Conservation (phyloP, 2,329 filamentous ascomycete species). For the Nothomitra cinnamomea region DNA sequence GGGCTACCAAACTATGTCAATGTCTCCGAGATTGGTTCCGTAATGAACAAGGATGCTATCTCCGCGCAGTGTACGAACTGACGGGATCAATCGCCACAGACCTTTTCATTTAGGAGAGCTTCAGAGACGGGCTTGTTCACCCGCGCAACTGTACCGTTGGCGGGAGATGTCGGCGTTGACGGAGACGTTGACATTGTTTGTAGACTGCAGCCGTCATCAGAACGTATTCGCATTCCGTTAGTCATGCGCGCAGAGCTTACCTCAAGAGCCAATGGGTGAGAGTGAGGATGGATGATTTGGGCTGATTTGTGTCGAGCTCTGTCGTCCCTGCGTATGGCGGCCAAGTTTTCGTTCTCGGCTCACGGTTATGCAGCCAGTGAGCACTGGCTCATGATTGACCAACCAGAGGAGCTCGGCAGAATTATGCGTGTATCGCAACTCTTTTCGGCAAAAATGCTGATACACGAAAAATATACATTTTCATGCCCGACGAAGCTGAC, state of each 20-base stretch:
- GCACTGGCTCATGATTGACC: no score
- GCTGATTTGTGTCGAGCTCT: neutral
- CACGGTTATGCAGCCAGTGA: neutral
- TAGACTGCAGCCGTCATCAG: constrained; percentile 13
- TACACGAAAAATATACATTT: no score
- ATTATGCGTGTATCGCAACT: no score
- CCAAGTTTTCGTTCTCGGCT: neutral
- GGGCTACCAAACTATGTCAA: neutral
- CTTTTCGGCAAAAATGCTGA: no score
- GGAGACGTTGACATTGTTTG: constrained; percentile 37
- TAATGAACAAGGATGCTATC: neutral
- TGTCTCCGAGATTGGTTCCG: neutral
- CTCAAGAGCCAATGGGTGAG: no score
- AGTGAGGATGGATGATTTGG: no score
- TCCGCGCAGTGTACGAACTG: neutral
- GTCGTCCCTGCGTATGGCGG: neutral
- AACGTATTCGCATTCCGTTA: constrained; percentile 10
- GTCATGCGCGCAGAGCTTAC: no score
- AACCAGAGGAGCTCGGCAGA: no score
- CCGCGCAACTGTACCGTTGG: constrained; percentile 50
- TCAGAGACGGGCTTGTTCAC: constrained; percentile 76
- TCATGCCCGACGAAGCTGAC: neutral
- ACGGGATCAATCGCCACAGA: constrained; percentile 25
- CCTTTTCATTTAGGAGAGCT: constrained; percentile 97
- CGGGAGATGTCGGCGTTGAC: constrained; percentile 33